Evolutionary conservation across 768 basidiomycete genomes (phyloP).

Genomic region (Boletus rubescentipes): DNA sequence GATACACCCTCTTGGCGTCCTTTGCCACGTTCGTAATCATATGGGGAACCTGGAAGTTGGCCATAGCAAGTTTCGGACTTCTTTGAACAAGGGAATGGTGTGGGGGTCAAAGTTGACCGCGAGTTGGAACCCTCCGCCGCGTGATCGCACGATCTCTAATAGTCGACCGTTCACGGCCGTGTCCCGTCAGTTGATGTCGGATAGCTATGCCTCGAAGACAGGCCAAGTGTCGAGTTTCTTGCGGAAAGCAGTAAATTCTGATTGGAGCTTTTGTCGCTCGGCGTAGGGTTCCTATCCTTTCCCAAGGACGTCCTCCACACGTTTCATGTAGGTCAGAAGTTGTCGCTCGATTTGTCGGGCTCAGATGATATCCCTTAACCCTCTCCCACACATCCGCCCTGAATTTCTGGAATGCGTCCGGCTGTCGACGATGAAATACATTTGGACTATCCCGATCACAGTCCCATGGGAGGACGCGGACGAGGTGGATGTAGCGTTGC

Average conservation of each 20-base stretch:
- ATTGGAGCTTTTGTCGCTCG: constrained; percentile 97
- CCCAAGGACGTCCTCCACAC: constrained; percentile 96
- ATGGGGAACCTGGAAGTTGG: constrained; percentile 92
- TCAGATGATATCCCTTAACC: constrained; percentile 98
- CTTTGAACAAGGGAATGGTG: constrained; percentile 98
- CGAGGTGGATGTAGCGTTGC: background rate
- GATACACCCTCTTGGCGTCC: constrained; percentile 97
- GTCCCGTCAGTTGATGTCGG: constrained; percentile 90
- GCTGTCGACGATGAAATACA: constrained; percentile 88
- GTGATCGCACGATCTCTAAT: constrained; percentile 83
- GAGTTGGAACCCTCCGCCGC: constrained; percentile 78
- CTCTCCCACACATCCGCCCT: constrained; percentile 93
- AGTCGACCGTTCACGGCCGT: constrained; percentile 89
- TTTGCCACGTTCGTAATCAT: constrained; percentile 95
- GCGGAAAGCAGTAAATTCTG: constrained; percentile 87
- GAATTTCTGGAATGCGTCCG: constrained; percentile 90
- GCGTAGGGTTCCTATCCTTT: constrained; percentile 99
- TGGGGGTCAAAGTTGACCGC: constrained; percentile 98
- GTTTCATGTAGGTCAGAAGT: constrained; percentile 95
- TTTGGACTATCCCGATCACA: constrained; percentile 35
- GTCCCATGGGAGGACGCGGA: constrained; percentile 25
- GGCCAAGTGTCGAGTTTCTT: constrained; percentile 94
- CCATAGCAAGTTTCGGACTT: constrained; percentile 94
- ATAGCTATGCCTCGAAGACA: constrained; percentile 95
- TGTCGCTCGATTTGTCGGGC: constrained; percentile 98